Evolutionary conservation across 106 monocot genomes (phyloP).

Genomic region (Acorus calamus): DNA sequence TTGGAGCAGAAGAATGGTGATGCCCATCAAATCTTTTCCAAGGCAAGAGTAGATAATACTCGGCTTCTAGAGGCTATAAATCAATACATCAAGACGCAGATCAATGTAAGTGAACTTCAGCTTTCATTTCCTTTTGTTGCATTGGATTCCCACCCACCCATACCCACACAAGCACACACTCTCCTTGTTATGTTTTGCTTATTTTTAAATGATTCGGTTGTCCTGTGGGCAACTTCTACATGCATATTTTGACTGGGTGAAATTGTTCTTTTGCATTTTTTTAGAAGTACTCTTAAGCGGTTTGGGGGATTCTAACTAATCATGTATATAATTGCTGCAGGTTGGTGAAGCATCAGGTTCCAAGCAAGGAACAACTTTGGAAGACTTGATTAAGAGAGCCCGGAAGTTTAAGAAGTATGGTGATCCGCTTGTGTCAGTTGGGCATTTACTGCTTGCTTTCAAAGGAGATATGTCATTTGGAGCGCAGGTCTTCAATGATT

Average conservation of each 20-base stretch:
- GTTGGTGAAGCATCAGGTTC: constrained; percentile 92
- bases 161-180: no score
- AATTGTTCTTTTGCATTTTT: not conserved
- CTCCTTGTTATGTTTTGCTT: no score
- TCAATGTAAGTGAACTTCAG: constrained; percentile 37
- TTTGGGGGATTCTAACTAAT: not conserved
- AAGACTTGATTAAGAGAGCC: constrained; percentile 82
- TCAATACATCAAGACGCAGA: constrained; percentile 80
- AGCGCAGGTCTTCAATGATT: constrained; percentile 82
- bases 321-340: constrained; percentile 17
- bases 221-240: no score
- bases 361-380: constrained; percentile 76
- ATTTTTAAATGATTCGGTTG: no score
- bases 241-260: no score
- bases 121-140: not conserved
- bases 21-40: constrained; percentile 95
- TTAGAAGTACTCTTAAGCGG: no score
- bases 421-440: constrained; percentile 92
- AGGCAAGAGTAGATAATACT: constrained; percentile 85
- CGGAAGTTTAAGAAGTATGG: constrained; percentile 80
- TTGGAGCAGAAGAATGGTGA: constrained; percentile 97
- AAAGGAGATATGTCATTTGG: constrained; percentile 80
- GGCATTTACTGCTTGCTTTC: constrained; percentile 86
- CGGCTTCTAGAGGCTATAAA: constrained; percentile 84
- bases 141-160: no score